Evolutionary conservation across 2,329 filamentous ascomycete species (phyloP), one percentile per base, ranked within the genome.

Genomic region (Aotearoamyces nothofagi): DNA sequence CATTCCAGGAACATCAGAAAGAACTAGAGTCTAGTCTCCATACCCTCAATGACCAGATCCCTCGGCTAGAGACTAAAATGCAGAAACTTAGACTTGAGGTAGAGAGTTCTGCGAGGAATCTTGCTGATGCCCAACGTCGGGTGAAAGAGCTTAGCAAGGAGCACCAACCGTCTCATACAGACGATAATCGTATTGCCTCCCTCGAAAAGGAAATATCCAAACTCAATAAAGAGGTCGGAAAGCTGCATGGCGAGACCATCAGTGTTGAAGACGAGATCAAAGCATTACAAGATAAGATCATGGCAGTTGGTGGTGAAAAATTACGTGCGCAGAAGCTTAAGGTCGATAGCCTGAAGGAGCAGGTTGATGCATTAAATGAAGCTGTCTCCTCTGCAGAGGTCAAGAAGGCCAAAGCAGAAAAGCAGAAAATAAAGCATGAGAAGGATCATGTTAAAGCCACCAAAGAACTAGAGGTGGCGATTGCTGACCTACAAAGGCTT

Each of bases 241-340:
- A 78, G 44, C 66, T 98, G 7, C 81, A 74, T 36, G 63, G 69
- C 7, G 83, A 96, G 54, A 94, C 80, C n/a, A 71, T 80, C 2
- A 90, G 77, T 25, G 74, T 93, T 6, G 90, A 98, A 50, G 75
- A 77, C 15, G 90, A 96, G 53, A 96, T 98, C 55, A 87, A 92
- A 55, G 66, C 66, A 12, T 63, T 98, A 1, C 87, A 98, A 50
- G 78, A 90, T 63, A 92, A 86, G 61, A 98, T 98, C 46, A 96
- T 98, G 90, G 78, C 94, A 53, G 78, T 93, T 38, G 90, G 90
- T 47, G 90, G 90, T 54, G 84, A 96, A 45, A 84, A 82, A 55
- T 71, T 98, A 11, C 77, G 90, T 31, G 70, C 77, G 11, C 87
- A 98, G 50, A 86, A 90, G 43, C 75, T 82, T 36, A 92, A 80